phyloP scores from a whole-genome alignment of 2,329 filamentous ascomycete species.

The Sarocladium strictum region DNA sequence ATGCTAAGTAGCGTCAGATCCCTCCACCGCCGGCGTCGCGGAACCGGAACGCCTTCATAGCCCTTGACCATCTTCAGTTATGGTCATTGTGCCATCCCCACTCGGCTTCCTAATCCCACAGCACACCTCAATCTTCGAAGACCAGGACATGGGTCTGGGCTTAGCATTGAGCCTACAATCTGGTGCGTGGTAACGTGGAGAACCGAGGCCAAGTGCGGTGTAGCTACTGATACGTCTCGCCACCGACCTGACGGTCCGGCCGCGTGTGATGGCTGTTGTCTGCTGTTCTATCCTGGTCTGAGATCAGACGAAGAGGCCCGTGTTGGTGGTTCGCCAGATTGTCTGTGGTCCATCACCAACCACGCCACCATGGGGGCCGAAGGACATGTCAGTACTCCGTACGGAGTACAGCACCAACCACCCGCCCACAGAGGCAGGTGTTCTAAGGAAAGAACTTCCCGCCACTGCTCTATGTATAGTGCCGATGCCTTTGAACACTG shows the following conservation, averaged over 20 bases:
- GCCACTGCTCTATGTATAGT: too few relatives aligned
- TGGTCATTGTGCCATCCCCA: background rate
- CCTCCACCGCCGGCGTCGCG: conserved; percentile 5
- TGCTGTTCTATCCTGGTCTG: background rate
- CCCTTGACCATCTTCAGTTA: background rate
- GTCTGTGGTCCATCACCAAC: background rate
- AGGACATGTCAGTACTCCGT: too few relatives aligned
- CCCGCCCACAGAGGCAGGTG: background rate
- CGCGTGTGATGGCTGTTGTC: conserved; percentile 7
- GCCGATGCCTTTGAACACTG: background rate
- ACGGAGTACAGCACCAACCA: background rate
- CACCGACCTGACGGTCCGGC: conserved; percentile 6
- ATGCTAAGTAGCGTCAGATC: conserved; percentile 6
- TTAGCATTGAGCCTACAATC: conserved; percentile 9
- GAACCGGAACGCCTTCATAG: conserved; percentile 1
- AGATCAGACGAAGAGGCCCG: conserved; percentile 8
- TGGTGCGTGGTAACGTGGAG: background rate
- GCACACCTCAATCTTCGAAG: conserved; percentile 4
- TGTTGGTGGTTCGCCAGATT: conserved; percentile 6
- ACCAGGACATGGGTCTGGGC: conserved; percentile 8
- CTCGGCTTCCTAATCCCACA: conserved; percentile 3
- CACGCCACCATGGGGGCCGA: background rate
- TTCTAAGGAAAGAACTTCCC: background rate
- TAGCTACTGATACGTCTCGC: conserved; percentile 2
- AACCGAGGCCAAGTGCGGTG: background rate